phyloP scores from a whole-genome alignment of 148 eudicot species.

The Amaranthus hypochondriacus region DNA sequence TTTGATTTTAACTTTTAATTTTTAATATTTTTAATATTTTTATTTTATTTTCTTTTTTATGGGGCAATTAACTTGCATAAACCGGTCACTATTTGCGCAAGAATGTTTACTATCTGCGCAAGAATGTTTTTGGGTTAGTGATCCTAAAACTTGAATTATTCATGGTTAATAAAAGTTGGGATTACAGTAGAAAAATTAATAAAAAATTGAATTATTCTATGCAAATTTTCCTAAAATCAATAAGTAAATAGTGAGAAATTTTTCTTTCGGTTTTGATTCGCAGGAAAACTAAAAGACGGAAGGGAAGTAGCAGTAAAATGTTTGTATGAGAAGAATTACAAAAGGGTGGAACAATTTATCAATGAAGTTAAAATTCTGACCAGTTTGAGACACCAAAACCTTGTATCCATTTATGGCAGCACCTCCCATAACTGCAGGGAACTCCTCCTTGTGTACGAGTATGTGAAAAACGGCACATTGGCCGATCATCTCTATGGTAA shows the following conservation, averaged over 20 bases:
- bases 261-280: not conserved
- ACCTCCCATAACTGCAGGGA: conserved; percentile 45
- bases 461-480: conserved; percentile 48
- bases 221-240: not conserved
- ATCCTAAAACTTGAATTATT: too few relatives aligned
- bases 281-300: conserved; percentile 53
- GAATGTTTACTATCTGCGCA: too few relatives aligned
- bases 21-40: too few relatives aligned
- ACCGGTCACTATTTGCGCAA: too few relatives aligned
- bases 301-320: conserved; percentile 60
- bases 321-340: conserved; percentile 43
- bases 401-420: conserved; percentile 51
- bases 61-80: too few relatives aligned
- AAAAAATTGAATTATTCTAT: not conserved
- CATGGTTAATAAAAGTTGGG: too few relatives aligned
- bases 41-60: too few relatives aligned
- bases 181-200: too few relatives aligned
- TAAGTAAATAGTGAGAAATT: too few relatives aligned
- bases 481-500: conserved; percentile 55
- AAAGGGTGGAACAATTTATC: conserved; percentile 39
- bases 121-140: too few relatives aligned
- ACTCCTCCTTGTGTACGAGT: conserved; percentile 54
- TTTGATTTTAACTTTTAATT: too few relatives aligned
- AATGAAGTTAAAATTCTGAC: conserved; percentile 50
- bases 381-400: conserved; percentile 40